A percentile compares a stretch with the other conserved stretches of the same genome.
These are phyloP conservation scores for Inonotus obliquus DNA, from an alignment of 1,284 basidiomycete species.

Conservation along the genomic window DNA sequence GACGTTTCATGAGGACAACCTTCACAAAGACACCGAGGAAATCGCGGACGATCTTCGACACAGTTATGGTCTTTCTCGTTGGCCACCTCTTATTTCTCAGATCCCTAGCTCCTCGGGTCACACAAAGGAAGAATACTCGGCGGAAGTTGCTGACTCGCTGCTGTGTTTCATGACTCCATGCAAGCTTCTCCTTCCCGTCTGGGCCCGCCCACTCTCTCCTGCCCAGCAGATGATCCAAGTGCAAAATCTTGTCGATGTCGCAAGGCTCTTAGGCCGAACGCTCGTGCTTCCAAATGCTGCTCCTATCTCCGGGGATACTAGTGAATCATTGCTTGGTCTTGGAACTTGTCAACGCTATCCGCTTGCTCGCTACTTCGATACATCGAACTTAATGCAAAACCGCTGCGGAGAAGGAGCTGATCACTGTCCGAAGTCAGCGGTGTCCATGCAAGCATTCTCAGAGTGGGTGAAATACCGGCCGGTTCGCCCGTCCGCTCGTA, in stretches of 20 bases:
- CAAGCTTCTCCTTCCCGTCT: slow-evolving; percentile 38
- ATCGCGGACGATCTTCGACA: not conserved
- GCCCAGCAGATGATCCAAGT: slow-evolving; percentile 47
- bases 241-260: slow-evolving; percentile 41
- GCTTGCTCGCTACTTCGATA: slow-evolving; percentile 44
- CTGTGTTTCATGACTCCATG: slow-evolving; percentile 27
- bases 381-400: slow-evolving; percentile 24
- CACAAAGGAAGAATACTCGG: slow-evolving; percentile 3
- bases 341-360: slow-evolving; percentile 41
- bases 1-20: not conserved
- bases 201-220: slow-evolving; percentile 28
- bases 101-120: slow-evolving; percentile 22
- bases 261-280: slow-evolving; percentile 38
- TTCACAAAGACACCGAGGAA: not conserved
- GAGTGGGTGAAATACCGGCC: slow-evolving; percentile 31
- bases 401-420: slow-evolving; percentile 2
- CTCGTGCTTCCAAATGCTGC: slow-evolving; percentile 50
- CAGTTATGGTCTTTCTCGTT: slow-evolving; percentile 6
- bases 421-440: not conserved
- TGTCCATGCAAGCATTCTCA: slow-evolving; percentile 34
- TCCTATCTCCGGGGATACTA: slow-evolving; percentile 31
- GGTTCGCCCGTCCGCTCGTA: slow-evolving; percentile 24
- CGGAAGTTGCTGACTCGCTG: slow-evolving; percentile 22
- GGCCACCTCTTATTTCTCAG: slow-evolving; percentile 32
- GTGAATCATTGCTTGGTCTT: slow-evolving; percentile 23